phyloP scores from a whole-genome alignment of 2,329 filamentous ascomycete species.

The Coniella vitis region DNA sequence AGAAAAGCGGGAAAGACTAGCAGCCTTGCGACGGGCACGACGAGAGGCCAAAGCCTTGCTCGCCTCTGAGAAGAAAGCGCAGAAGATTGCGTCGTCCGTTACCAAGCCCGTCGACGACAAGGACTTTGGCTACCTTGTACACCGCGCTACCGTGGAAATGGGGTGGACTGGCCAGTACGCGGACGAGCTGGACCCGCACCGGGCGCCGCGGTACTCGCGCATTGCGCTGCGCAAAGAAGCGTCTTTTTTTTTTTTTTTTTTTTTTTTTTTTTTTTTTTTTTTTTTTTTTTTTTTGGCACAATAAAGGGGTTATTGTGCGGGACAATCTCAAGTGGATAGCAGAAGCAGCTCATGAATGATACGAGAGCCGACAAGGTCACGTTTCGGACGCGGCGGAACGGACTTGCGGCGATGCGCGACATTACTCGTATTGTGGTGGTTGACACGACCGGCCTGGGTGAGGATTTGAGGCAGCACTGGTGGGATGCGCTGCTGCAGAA shows the following conservation, averaged over 20 bases:
- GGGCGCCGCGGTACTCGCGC: neutral
- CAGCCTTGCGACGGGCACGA: neutral
- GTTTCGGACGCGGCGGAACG: slow-evolving; percentile 8
- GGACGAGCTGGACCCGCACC: neutral
- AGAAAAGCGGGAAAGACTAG: neutral
- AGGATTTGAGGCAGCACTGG: slow-evolving; percentile 1
- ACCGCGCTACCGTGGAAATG: slow-evolving; percentile 3
- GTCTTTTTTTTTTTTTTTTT: no score
- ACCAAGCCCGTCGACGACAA: neutral
- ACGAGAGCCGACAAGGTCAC: neutral
- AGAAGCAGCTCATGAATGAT: slow-evolving; percentile 4
- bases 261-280: no score
- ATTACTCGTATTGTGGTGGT: neutral
- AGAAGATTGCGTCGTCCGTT: neutral
- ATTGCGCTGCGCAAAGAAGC: neutral
- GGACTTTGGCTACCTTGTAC: slow-evolving; percentile 7
- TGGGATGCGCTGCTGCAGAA: neutral
- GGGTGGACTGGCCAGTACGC: slow-evolving; percentile 1
- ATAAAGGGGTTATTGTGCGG: neutral
- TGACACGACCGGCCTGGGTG: neutral
- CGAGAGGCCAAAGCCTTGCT: neutral
- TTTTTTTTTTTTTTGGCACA: neutral
- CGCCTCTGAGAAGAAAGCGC: neutral
- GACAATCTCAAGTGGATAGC: slow-evolving; percentile 4
- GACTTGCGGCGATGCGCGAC: neutral